Evolutionary conservation across 2,329 filamentous ascomycete genomes (phyloP), one percentile per base, ranked within the genome.

Genomic region (Colletotrichum phormii): DNA sequence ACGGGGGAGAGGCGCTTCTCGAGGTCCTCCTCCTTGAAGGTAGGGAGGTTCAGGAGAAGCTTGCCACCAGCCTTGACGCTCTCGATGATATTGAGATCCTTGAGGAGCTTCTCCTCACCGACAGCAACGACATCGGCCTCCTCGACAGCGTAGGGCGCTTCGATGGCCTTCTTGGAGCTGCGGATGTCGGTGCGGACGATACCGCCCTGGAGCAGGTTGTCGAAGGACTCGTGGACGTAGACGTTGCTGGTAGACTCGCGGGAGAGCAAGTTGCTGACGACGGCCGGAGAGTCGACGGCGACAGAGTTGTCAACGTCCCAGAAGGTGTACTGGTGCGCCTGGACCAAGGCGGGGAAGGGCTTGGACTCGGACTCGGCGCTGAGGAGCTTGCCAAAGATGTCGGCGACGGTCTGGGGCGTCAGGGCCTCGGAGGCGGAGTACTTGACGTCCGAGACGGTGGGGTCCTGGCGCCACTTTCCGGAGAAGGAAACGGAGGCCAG

Each of bases 261-360:
- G 87, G 92, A 96, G 87, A 87, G 89, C 13, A 91, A 80, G 70
- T 83, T 86, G 75, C 88, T 88, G 33, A 92, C 80, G 49, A 86
- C 89, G 26, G 89, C 84, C 12, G 95, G 92, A 1, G 94, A 91
- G 72, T 86, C 86, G 64, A 88, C 87, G 64, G 92, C 89, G 1
- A 86, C 83, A 33, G 95, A 95, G 81, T 91, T 89, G 79, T 98
- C 96, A 53, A 94, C 81, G 77, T 98, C 94, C 95, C 95, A 98
- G 89, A 99, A 98, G 13, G 92, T 92, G 85, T 97, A 98, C 83
- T 98, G 94, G 81, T 94, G 89, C 24, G 92, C 90, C 76, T 90
- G 86, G 67, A 91, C 82, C 59, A 87, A 81, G n/a, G 74, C 86
- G 70, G 77, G 81, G 73, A 80, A 80, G 69, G 81, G 78, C 69